A percentile compares a stretch with the other conserved stretches of the same genome.
Evolutionary conservation across 2,329 filamentous ascomycete species (phyloP).

Genomic region (Penicillium sp.): DNA sequence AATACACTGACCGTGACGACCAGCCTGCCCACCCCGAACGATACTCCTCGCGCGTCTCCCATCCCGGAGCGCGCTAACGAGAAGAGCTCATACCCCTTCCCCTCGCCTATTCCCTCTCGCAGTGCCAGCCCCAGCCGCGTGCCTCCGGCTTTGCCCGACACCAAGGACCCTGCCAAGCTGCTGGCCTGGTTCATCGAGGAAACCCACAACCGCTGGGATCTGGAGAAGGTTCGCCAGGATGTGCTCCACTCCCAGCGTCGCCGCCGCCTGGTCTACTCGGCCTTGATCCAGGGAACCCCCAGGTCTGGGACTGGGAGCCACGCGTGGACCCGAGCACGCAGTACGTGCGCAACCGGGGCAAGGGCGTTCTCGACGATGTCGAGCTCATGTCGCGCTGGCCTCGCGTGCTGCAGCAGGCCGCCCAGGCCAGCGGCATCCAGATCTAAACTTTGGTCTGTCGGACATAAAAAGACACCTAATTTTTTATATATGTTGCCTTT

Average conservation of each 20-base stretch:
- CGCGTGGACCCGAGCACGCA: slow-evolving; percentile 48
- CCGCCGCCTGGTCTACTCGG: slow-evolving; percentile 71
- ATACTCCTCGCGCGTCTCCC: slow-evolving; percentile 29
- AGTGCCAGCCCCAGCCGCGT: slow-evolving; percentile 38
- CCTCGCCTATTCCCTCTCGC: slow-evolving; percentile 36
- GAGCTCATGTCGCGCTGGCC: slow-evolving; percentile 42
- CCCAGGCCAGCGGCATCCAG: slow-evolving; percentile 21
- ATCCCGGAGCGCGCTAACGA: slow-evolving; percentile 20
- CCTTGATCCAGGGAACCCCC: slow-evolving; percentile 71
- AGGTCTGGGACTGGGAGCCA: slow-evolving; percentile 82
- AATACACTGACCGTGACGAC: slow-evolving; percentile 15
- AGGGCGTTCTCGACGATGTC: slow-evolving; percentile 40
- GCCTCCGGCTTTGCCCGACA: slow-evolving; percentile 28
- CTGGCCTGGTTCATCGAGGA: slow-evolving; percentile 68
- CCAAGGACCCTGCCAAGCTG: slow-evolving; percentile 37
- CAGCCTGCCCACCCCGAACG: slow-evolving; percentile 29
- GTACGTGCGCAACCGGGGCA: slow-evolving; percentile 64
- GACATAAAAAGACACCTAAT: not conserved
- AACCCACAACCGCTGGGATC: slow-evolving; percentile 71
- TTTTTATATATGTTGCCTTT: not conserved
- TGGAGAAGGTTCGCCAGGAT: slow-evolving; percentile 67
- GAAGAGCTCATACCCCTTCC: slow-evolving; percentile 25
- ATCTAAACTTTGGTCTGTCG: not conserved
- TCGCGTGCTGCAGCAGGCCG: slow-evolving; percentile 33
- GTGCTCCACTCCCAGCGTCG: slow-evolving; percentile 74